These are phyloP conservation scores for Acrocalymma vagum DNA, from an alignment of 2,329 filamentous ascomycete genomes.

Conservation along the genomic window DNA sequence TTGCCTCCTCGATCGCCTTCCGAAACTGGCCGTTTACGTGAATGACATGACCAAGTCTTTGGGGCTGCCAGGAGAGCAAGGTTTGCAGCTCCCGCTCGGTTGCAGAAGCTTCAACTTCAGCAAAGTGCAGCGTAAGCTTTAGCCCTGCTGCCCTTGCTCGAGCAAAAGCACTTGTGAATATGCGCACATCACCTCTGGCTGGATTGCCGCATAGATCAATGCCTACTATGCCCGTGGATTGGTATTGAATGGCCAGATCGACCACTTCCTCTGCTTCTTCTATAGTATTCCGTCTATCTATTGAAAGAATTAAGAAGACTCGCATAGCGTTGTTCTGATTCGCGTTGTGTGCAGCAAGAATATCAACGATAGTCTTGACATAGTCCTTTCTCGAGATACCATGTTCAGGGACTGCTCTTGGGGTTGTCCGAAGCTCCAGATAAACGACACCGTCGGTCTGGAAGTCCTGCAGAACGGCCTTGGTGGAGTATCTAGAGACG, in stretches of 20 bases:
- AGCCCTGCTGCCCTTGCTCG: conserved; percentile 65
- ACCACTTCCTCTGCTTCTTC: conserved; percentile 71
- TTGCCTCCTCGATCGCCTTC: conserved; percentile 60
- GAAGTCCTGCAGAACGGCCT: conserved; percentile 67
- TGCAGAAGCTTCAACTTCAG: conserved; percentile 69
- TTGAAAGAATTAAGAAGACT: conserved; percentile 74
- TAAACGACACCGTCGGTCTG: conserved; percentile 76
- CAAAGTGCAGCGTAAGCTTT: conserved; percentile 79
- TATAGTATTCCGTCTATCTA: conserved; percentile 72
- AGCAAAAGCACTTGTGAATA: conserved; percentile 68
- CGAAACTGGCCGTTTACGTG: conserved; percentile 71
- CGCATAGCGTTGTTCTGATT: conserved; percentile 56
- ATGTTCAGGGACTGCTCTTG: conserved; percentile 66
- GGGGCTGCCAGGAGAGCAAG: conserved; percentile 71
- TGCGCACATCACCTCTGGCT: conserved; percentile 65
- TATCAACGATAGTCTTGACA: conserved; percentile 69
- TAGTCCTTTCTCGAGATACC: conserved; percentile 70
- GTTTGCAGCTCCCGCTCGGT: conserved; percentile 68
- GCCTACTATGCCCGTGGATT: conserved; percentile 68
- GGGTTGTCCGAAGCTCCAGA: conserved; percentile 82
- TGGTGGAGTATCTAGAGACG: conserved; percentile 64
- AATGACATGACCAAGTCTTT: conserved; percentile 80
- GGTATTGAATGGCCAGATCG: conserved; percentile 67
- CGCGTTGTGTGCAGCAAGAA: conserved; percentile 64
- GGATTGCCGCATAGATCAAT: conserved; percentile 84